Conservation (phyloP, 2,329 filamentous ascomycete species). For the Onygena corvina region DNA sequence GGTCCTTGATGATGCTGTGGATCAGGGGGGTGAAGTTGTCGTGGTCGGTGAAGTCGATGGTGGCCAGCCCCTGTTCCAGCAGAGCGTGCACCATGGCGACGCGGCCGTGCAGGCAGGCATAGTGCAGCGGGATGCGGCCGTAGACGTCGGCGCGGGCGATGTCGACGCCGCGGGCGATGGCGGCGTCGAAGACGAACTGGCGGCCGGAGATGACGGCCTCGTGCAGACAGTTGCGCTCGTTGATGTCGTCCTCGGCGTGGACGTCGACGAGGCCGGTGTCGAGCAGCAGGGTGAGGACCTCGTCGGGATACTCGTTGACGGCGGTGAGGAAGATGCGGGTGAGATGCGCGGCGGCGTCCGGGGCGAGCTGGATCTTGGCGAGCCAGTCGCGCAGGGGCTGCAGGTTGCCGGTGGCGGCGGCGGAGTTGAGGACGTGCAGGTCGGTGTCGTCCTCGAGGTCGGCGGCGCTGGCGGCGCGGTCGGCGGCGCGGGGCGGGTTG, state of each 20-base stretch:
- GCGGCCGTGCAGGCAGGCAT: conserved; percentile 88
- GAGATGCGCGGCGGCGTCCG: conserved; percentile 59
- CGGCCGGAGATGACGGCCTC: conserved; percentile 94
- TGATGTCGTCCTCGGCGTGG: conserved; percentile 93
- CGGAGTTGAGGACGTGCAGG: conserved; percentile 62
- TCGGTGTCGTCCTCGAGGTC: conserved; percentile 89
- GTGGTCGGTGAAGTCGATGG: conserved; percentile 80
- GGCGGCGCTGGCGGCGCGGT: conserved; percentile 38
- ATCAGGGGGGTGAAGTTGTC: conserved; percentile 96
- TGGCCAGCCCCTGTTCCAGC: conserved; percentile 55
- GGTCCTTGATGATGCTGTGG: conserved; percentile 82
- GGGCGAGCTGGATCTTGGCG: conserved; percentile 51
- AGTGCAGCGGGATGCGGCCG: conserved; percentile 83
- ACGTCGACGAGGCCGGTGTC: conserved; percentile 75
- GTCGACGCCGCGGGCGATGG: conserved; percentile 62
- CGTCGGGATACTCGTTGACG: conserved; percentile 69
- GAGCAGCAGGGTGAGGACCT: conserved; percentile 63
- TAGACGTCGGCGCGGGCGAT: conserved; percentile 81
- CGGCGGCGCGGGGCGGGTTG: conserved; percentile 40
- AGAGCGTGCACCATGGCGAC: conserved; percentile 70
- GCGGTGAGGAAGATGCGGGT: conserved; percentile 84
- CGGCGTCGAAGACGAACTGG: conserved; percentile 61
- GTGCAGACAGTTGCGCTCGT: conserved; percentile 89
- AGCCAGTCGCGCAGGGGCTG: conserved; percentile 69
- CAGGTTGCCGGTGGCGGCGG: conserved; percentile 65